These are phyloP conservation scores for Ophiostoma populinum DNA, from an alignment of 2,329 filamentous ascomycete genomes.

Conservation along the genomic window DNA sequence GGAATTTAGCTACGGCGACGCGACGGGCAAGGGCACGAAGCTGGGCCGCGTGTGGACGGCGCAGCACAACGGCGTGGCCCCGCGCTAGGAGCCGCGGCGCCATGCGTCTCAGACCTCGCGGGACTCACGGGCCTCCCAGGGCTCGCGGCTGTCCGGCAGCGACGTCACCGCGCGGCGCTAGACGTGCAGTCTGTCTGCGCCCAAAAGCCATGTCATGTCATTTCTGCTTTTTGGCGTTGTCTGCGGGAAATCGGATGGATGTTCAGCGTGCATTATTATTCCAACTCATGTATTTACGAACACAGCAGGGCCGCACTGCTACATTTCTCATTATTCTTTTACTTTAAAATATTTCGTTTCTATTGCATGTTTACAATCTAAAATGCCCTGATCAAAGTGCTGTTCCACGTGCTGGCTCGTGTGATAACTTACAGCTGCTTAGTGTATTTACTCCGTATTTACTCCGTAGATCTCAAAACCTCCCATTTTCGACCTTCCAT, in stretches of 20 bases:
- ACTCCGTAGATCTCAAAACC: no score
- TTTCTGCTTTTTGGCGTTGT: background rate
- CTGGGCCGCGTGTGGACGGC: constrained; percentile 7
- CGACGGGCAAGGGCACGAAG: background rate
- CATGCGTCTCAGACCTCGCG: background rate
- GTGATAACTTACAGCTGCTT: no score
- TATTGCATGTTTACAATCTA: no score
- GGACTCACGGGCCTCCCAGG: background rate
- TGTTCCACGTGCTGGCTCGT: no score
- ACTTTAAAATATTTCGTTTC: background rate
- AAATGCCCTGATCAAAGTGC: no score
- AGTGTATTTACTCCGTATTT: no score
- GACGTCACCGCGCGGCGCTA: no score
- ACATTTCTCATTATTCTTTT: constrained; percentile 2
- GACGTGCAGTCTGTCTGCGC: no score
- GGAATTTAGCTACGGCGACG: constrained; percentile 6
- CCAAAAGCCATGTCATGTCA: no score
- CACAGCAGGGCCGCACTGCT: no score
- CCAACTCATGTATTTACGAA: background rate
- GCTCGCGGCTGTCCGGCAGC: no score
- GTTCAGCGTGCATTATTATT: background rate
- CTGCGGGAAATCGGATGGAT: background rate
- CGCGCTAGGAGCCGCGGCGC: constrained; percentile 3
- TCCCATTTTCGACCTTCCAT: no score
- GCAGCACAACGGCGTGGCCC: constrained; percentile 1